phyloP scores from a whole-genome alignment of 208 protist species.

The Endotrypanum monterogeii region DNA sequence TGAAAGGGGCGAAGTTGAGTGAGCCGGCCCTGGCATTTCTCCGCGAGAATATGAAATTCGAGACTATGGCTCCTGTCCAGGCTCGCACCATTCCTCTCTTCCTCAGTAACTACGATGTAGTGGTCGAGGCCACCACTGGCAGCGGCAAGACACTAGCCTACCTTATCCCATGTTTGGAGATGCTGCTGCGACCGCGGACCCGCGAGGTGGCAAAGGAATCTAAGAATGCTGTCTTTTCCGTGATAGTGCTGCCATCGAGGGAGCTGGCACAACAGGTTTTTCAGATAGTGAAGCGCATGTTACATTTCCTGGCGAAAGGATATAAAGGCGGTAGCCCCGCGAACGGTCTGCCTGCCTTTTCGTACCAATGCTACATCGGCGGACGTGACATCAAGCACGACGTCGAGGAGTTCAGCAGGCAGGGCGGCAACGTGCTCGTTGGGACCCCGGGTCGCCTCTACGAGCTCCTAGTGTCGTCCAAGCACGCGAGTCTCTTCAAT shows the following conservation, averaged over 20 bases:
- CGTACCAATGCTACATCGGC: constrained; percentile 91
- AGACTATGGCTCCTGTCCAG: constrained; percentile 92
- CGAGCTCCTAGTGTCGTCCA: constrained; percentile 90
- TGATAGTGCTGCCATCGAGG: constrained; percentile 92
- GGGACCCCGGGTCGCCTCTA: constrained; percentile 91
- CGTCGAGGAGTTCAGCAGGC: constrained; percentile 74
- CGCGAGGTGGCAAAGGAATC: constrained; percentile 47
- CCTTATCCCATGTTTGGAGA: constrained; percentile 89
- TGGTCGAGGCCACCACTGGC: constrained; percentile 94
- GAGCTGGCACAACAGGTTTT: constrained; percentile 96
- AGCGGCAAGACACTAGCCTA: constrained; percentile 96
- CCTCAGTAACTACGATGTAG: constrained; percentile 90
- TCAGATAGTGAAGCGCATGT: constrained; percentile 71
- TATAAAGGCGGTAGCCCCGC: constrained; percentile 41
- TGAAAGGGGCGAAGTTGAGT: constrained; percentile 77
- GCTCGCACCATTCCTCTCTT: constrained; percentile 91
- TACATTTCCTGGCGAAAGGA: constrained; percentile 61
- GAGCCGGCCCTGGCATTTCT: constrained; percentile 70
- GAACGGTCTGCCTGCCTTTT: constrained; percentile 62
- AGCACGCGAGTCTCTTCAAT: constrained; percentile 75
- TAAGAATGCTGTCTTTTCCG: constrained; percentile 77
- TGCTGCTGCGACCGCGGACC: constrained; percentile 68
- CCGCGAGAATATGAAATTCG: constrained; percentile 68
- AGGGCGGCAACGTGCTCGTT: constrained; percentile 89
- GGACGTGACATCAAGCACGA: constrained; percentile 84